Percentiles rank a stretch among this genome's conserved stretches.
Conservation (phyloP, 2,329 filamentous ascomycete species). For the Aspergillus japonicus region DNA sequence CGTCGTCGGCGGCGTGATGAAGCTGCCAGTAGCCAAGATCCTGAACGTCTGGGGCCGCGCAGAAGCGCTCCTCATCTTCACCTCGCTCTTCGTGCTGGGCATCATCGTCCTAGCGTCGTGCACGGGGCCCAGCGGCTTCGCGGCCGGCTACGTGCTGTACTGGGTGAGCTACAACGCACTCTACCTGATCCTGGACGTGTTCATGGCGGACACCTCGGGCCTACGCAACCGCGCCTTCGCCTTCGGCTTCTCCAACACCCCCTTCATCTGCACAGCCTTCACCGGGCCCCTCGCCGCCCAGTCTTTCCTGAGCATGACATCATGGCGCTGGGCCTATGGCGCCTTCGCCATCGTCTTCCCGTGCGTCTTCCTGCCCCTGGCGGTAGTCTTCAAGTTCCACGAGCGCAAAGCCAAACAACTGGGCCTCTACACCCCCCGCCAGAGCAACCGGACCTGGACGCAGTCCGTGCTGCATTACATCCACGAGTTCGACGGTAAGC, state of each 20-base stretch:
- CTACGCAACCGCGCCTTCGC: slow-evolving; percentile 61
- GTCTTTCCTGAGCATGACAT: slow-evolving; percentile 49
- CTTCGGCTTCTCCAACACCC: slow-evolving; percentile 58
- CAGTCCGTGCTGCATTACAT: slow-evolving; percentile 55
- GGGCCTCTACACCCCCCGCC: slow-evolving; percentile 49
- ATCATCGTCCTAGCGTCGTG: slow-evolving; percentile 64
- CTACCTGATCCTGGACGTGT: slow-evolving; percentile 56
- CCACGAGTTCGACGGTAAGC: slow-evolving; percentile 62
- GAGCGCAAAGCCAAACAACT: slow-evolving; percentile 56
- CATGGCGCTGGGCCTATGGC: slow-evolving; percentile 65
- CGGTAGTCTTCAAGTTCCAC: slow-evolving; percentile 55
- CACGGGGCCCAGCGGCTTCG: slow-evolving; percentile 60
- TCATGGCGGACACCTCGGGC: slow-evolving; percentile 63
- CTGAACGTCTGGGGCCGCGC: slow-evolving; percentile 64
- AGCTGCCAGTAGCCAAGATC: slow-evolving; percentile 62
- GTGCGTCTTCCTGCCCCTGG: slow-evolving; percentile 55
- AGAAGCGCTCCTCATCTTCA: slow-evolving; percentile 56
- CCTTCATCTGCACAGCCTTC: slow-evolving; percentile 62
- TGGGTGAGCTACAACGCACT: slow-evolving; percentile 58
- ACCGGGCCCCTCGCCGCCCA: slow-evolving; percentile 54
- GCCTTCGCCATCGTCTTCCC: slow-evolving; percentile 62
- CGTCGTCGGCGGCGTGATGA: slow-evolving; percentile 58
- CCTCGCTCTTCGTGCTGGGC: slow-evolving; percentile 48
- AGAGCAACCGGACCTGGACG: slow-evolving; percentile 47
- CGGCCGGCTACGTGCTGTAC: slow-evolving; percentile 63